phyloP scores from a whole-genome alignment of 2,329 filamentous ascomycete species.

The Penicillium sp. region DNA sequence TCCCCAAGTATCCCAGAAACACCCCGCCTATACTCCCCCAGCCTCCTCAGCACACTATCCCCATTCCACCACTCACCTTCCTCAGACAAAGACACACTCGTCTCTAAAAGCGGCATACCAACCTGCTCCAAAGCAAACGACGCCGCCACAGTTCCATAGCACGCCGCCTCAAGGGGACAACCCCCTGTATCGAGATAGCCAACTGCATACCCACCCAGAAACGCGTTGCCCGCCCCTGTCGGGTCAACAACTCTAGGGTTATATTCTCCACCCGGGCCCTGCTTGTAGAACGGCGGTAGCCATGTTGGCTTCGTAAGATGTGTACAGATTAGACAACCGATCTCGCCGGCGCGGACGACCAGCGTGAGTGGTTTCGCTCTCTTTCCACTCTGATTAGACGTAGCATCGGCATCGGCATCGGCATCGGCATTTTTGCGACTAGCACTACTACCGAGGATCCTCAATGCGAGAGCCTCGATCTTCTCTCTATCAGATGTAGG shows the following conservation, averaged over 20 bases:
- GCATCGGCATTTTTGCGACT: slow-evolving; percentile 22
- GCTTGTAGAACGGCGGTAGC: slow-evolving; percentile 36
- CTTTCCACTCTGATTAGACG: no score
- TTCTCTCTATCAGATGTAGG: not conserved
- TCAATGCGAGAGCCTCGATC: slow-evolving; percentile 22
- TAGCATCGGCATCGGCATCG: not conserved
- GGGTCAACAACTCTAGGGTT: slow-evolving; percentile 36
- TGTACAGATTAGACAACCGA: slow-evolving; percentile 34
- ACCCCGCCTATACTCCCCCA: slow-evolving; percentile 22
- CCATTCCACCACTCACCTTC: slow-evolving; percentile 28
- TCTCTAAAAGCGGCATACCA: slow-evolving; percentile 28
- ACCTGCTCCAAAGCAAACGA: slow-evolving; percentile 41
- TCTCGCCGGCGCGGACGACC: slow-evolving; percentile 38
- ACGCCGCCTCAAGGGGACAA: slow-evolving; percentile 30
- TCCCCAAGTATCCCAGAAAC: not conserved
- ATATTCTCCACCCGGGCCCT: not conserved
- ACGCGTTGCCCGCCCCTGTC: slow-evolving; percentile 45
- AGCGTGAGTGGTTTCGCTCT: slow-evolving; percentile 14
- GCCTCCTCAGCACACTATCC: slow-evolving; percentile 16
- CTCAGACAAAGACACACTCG: not conserved
- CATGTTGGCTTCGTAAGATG: slow-evolving; percentile 22
- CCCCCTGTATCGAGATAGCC: slow-evolving; percentile 29
- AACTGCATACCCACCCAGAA: slow-evolving; percentile 39
- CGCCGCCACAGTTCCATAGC: slow-evolving; percentile 39
- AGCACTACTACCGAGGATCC: slow-evolving; percentile 21